Evolutionary conservation across 352 stramenopile species (phyloP), one percentile per base, ranked within the genome.

Genomic region (Phytopythium montanum): DNA sequence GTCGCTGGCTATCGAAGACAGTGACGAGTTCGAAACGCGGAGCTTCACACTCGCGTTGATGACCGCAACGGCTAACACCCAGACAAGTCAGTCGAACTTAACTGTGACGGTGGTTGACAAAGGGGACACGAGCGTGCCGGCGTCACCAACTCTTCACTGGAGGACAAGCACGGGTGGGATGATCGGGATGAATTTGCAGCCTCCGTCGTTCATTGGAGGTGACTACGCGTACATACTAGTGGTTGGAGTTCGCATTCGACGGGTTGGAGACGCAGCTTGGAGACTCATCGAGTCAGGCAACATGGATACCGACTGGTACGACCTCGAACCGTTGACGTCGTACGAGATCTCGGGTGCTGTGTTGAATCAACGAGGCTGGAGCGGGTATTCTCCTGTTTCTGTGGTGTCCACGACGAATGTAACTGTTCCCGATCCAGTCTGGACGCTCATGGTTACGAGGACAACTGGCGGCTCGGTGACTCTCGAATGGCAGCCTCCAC

Each of bases 51-150:
- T 85, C 6, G 54, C 5, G 7, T 56, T 87, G 3, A 66, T 42
- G 1, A 69, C 70, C 34, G 39, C 66, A 7, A 79, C 72, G 0
- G 57, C 60, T 29, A 72, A 70, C 18, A 64, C 64, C 14, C 60
- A 50, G 25, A 31, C 67, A 0, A 62, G 41, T 16, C 31, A 39
- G 10, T 45, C 53, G 18, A 56, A 38, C 10, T 62, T 75, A 52
- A 68, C 54, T 0, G 31, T 85, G 12, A 46, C 39, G 8, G 59
- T 88, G 23, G 8, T 56, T 5, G 75, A 85, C 45, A 64, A 71
- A 59, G 73, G 75, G 4, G 71, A 81, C 28, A 34, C 76, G n/a
- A 79, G 78, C 55, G 33, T 71, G 13, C 65, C 78, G 31, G 73
- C 66, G n/a, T 58, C 34, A 13, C 69, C 73, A 13, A 13, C 28